phyloP scores from a whole-genome alignment of 805 yeast genomes.

The Wickerhamomyces kurtzmanii region DNA sequence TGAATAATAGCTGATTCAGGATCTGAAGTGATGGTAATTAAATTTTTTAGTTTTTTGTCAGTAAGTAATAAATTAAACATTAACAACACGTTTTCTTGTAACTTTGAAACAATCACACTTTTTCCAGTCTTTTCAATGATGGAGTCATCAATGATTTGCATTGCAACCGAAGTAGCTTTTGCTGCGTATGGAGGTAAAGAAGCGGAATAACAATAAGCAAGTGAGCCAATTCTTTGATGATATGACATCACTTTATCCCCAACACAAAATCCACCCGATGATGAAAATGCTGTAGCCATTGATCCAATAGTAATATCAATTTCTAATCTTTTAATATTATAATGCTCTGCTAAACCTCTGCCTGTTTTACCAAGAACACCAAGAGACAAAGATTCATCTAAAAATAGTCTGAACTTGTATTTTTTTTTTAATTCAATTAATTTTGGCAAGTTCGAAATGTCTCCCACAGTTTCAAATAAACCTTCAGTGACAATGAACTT shows the following conservation, averaged over 20 bases:
- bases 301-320: conserved; percentile 85
- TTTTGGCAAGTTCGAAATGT: conserved; percentile 58
- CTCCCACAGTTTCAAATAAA: conserved; percentile 73
- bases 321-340: conserved; percentile 45
- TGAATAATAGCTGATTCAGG: conserved; percentile 62
- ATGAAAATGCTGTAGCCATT: conserved; percentile 69
- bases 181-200: conserved; percentile 91
- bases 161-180: conserved; percentile 43
- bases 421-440: conserved; percentile 67
- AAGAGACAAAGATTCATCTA: conserved; percentile 82
- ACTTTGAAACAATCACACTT: conserved; percentile 20
- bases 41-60: conserved; percentile 24
- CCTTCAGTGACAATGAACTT: conserved; percentile 91
- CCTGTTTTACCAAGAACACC: conserved; percentile 85
- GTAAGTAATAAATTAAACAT: conserved; percentile 31
- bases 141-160: conserved; percentile 35
- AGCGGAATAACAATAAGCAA: conserved; percentile 90
- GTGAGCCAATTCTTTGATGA: conserved; percentile 86
- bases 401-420: conserved; percentile 75
- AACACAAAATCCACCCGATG: conserved; percentile 91
- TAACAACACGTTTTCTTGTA: conserved; percentile 29
- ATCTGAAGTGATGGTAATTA: conserved; percentile 44
- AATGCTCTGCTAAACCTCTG: conserved; percentile 76
- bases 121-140: conserved; percentile 21
- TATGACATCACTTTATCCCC: conserved; percentile 78